Conservation (phyloP, 2,329 filamentous ascomycete species). For the Talaromyces islandicus region DNA sequence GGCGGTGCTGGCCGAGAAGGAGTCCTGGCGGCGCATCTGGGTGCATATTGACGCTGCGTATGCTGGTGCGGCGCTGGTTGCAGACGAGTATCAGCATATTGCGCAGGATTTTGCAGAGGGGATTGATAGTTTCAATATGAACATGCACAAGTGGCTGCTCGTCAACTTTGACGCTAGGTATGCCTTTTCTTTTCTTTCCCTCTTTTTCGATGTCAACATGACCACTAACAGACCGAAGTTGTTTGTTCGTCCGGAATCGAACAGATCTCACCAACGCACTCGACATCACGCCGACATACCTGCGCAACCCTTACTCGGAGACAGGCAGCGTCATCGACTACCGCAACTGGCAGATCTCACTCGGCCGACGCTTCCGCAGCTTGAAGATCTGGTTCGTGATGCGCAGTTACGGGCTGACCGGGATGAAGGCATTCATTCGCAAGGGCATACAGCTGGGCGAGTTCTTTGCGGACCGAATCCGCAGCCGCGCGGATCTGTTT, state of each 20-base stretch:
- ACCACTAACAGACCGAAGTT: slow-evolving; percentile 46
- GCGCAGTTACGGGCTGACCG: slow-evolving; percentile 70
- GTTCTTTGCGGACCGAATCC: slow-evolving; percentile 58
- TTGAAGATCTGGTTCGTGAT: slow-evolving; percentile 96
- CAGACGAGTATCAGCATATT: slow-evolving; percentile 71
- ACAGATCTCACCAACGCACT: slow-evolving; percentile 73
- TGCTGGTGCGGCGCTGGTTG: slow-evolving; percentile 76
- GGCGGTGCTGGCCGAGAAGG: slow-evolving; percentile 41
- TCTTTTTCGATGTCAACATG: too few species aligned
- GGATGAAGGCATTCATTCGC: slow-evolving; percentile 67
- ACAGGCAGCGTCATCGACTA: slow-evolving; percentile 86
- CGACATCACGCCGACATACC: slow-evolving; percentile 72
- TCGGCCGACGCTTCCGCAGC: slow-evolving; percentile 79
- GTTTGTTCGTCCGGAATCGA: slow-evolving; percentile 71
- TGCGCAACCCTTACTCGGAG: slow-evolving; percentile 75
- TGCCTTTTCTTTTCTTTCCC: slow-evolving; percentile 5
- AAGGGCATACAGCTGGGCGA: slow-evolving; percentile 65
- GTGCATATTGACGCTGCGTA: slow-evolving; percentile 93
- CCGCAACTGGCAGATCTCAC: slow-evolving; percentile 93
- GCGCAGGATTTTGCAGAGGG: slow-evolving; percentile 51
- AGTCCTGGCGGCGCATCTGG: slow-evolving; percentile 61
- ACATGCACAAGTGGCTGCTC: slow-evolving; percentile 96
- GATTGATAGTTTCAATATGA: slow-evolving; percentile 89
- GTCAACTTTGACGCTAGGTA: slow-evolving; percentile 76
- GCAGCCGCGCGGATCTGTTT: slow-evolving; percentile 62